Conservation (phyloP, 768 basidiomycete species). For the Trametes cingulata region DNA sequence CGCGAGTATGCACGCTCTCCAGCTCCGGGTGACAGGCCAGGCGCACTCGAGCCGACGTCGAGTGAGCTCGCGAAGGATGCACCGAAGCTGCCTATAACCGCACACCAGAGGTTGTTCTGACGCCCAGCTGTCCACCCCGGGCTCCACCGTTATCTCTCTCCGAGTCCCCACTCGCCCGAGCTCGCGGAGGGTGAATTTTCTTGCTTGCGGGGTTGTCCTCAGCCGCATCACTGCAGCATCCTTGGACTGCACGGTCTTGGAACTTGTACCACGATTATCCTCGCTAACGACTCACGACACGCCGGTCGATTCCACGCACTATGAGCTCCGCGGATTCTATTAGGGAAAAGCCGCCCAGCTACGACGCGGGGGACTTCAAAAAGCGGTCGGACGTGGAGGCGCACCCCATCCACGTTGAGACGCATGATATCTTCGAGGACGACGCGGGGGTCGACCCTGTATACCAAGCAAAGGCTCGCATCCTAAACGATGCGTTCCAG, state of each 20-base stretch:
- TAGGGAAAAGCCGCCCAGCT: neutral
- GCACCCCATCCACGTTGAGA: conserved; percentile 2
- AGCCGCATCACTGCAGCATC: no score
- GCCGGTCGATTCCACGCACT: no score
- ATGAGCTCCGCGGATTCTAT: conserved; percentile 1
- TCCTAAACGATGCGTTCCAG: conserved; percentile 47
- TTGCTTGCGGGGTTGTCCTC: no score
- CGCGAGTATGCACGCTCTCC: no score
- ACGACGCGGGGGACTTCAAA: neutral
- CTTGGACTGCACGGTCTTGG: neutral
- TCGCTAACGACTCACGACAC: neutral
- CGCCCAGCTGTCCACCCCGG: neutral
- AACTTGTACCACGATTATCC: neutral
- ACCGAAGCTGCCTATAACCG: neutral
- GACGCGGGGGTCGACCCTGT: conserved; percentile 40
- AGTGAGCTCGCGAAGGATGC: neutral
- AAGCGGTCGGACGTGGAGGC: conserved; percentile 1
- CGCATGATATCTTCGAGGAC: conserved; percentile 21
- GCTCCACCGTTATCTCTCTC: conserved; percentile 2
- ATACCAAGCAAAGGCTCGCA: conserved; percentile 48
- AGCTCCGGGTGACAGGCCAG: neutral
- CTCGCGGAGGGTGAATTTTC: neutral
- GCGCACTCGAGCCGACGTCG: neutral
- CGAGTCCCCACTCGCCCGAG: neutral
- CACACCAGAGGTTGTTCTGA: neutral